Evolutionary conservation across 495 filamentous ascomycete species (phyloP).

Genomic region (Hyaloscypha bicolor): DNA sequence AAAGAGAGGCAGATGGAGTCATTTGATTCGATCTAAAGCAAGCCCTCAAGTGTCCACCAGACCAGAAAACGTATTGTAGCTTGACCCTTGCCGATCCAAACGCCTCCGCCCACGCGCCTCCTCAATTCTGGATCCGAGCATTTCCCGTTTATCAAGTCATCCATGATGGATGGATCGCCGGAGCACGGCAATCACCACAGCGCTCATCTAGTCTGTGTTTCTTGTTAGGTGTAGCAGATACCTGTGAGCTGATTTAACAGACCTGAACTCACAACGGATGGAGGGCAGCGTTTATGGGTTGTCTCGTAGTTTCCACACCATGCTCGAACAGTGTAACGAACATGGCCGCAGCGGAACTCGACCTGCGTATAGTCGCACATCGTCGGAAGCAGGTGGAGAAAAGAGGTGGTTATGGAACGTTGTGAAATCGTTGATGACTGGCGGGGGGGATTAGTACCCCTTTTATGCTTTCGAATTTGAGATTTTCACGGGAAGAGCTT

Average conservation of each 20-base stretch:
- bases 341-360: conserved; percentile 46
- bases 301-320: conserved; percentile 44
- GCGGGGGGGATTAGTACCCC: too few species aligned
- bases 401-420: too few species aligned
- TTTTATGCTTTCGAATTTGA: too few species aligned
- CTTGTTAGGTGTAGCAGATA: not conserved
- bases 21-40: not conserved
- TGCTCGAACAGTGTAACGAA: conserved; percentile 45
- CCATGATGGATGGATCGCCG: conserved; percentile 3
- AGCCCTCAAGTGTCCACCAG: not conserved
- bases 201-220: conserved; percentile 14
- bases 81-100: not conserved
- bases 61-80: not conserved
- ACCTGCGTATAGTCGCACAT: conserved; percentile 33
- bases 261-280: conserved; percentile 42
- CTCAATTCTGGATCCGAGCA: not conserved
- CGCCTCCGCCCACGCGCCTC: not conserved
- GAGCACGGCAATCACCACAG: conserved; percentile 20
- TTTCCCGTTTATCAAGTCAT: conserved; percentile 8
- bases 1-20: not conserved
- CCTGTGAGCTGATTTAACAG: not conserved
- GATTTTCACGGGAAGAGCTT: too few species aligned
- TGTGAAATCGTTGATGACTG: too few species aligned
- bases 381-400: not conserved
- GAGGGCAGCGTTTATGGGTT: conserved; percentile 45